Evolutionary conservation across 768 basidiomycete genomes (phyloP).

Genomic region (Rickenella mellea): DNA sequence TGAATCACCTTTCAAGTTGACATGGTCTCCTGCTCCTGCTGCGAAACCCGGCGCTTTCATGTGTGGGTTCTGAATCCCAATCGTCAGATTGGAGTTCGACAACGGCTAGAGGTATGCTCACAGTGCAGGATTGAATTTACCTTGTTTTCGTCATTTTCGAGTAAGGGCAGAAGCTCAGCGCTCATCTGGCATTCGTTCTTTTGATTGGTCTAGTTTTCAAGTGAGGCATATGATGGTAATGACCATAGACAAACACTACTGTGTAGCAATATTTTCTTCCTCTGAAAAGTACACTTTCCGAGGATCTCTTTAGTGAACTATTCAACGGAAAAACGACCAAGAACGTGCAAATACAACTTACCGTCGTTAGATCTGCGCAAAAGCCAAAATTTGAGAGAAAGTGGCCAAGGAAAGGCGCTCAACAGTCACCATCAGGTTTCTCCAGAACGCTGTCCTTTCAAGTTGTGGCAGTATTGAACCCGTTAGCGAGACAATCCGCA

Average conservation of each 20-base stretch:
- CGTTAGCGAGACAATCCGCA: constrained; percentile 94
- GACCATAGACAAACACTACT: constrained; percentile 34
- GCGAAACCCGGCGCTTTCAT: constrained; percentile 29
- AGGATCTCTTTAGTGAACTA: constrained; percentile 73
- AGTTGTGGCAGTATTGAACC: constrained; percentile 86
- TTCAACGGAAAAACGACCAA: constrained; percentile 18
- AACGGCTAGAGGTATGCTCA: constrained; percentile 2
- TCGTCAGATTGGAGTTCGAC: constrained; percentile 16
- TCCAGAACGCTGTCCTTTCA: constrained; percentile 97
- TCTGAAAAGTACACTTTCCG: constrained; percentile 95
- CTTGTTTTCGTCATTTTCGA: constrained; percentile 79
- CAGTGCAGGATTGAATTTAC: constrained; percentile 28
- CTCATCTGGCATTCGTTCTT: constrained; percentile 99
- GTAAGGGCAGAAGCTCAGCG: constrained; percentile 74
- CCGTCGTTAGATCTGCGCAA: constrained; percentile 69
- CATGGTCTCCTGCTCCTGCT: constrained; percentile 26
- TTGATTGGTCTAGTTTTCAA: constrained; percentile 53
- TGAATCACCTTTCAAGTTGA: constrained; percentile 40
- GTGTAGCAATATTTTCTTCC: constrained; percentile 90
- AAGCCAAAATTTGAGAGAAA: constrained; percentile 4
- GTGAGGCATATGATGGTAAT: not conserved
- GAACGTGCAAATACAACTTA: constrained; percentile 62
- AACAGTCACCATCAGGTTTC: constrained; percentile 74
- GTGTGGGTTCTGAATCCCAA: constrained; percentile 13
- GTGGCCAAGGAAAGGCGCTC: constrained; percentile 11